Base-by-base conservation (phyloP, 768 basidiomycete genomes). In the Mrakia blollopis region DNA sequence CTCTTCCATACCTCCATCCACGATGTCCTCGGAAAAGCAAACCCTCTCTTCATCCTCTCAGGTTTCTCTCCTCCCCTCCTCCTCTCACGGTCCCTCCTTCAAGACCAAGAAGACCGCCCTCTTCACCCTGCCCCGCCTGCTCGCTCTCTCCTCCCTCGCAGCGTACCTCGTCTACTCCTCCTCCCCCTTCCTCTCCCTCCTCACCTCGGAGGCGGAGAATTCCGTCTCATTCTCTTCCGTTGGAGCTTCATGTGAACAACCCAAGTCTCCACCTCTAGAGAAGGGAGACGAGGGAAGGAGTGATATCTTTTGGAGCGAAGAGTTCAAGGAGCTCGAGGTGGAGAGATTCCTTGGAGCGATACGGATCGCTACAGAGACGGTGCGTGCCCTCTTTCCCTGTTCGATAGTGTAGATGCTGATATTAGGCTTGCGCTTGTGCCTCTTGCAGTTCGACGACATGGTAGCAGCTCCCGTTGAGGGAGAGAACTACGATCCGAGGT, bases 291-390 rank as follows among this genome's bases (percentile, higher is more conserved):
- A 44, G 54, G 30, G 18, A 21, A 25, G 72, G n/a, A 60, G 70
- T 32, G 76, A 77, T 23, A 23, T 77, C 47, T 62, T 77, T 32
- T 77, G 47, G 63, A 32, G 28, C 16, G 39, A 41, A 3, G 77
- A 61, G 14, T 78, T 70, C 61, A 68, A 41, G 52, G 65, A 70
- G 60, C 30, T 61, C 28, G 77, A 78, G 77, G 77, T 78, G 39
- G 77, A 78, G 69, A 37, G 67, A 61, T 78, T 78, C 73, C 28
- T 78, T 1, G 77, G 77, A 0, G 77, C 77, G 8, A 32, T 78
- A 18, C 39, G 77, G 57, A 70, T 78, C 47, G 67, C 54, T 28
- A 78, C 77, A 23, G 57, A 74, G 67, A 74, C 41, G 10, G 76
- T 77, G 28, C 0, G 76, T 50, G 4, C 16, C 10, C 72, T 9